phyloP scores from a whole-genome alignment of 2,329 filamentous ascomycete genomes.

The Sclerotinia borealis region DNA sequence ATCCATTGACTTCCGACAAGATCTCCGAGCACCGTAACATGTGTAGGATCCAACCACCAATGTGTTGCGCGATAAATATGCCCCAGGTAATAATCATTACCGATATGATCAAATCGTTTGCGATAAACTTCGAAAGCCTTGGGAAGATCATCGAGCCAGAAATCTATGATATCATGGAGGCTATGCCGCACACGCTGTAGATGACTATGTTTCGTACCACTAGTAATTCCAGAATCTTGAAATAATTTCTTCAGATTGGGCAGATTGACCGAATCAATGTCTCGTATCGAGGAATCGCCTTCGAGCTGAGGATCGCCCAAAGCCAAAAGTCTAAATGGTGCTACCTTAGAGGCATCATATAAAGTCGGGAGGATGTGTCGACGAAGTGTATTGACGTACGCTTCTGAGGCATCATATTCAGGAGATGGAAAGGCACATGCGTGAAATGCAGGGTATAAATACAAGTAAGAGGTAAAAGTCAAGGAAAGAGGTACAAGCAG shows the following conservation, averaged over 20 bases:
- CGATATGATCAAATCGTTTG: constrained; percentile 81
- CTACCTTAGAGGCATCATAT: constrained; percentile 34
- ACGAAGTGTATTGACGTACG: constrained; percentile 27
- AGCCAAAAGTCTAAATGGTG: constrained; percentile 80
- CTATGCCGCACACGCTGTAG: constrained; percentile 47
- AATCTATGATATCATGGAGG: constrained; percentile 53
- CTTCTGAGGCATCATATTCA: constrained; percentile 20
- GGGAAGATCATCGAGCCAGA: constrained; percentile 62
- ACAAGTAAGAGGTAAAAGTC: constrained; percentile 69
- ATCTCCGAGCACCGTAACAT: constrained; percentile 84
- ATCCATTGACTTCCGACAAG: constrained; percentile 96
- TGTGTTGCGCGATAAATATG: constrained; percentile 81
- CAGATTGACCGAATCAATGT: constrained; percentile 46
- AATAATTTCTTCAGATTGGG: constrained; percentile 43
- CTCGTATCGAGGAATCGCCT: constrained; percentile 78
- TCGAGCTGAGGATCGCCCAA: constrained; percentile 92
- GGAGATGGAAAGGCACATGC: constrained; percentile 69
- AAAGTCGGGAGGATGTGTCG: constrained; percentile 20
- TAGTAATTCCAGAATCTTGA: constrained; percentile 21
- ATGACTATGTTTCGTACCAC: constrained; percentile 41
- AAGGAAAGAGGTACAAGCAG: constrained; percentile 60
- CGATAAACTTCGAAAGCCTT: constrained; percentile 59
- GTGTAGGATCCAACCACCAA: constrained; percentile 82
- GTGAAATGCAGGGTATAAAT: constrained; percentile 77
- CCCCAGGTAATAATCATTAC: constrained; percentile 90